phyloP scores from a whole-genome alignment of 108 stramenopile species.

The Schizochytrium sp. region DNA sequence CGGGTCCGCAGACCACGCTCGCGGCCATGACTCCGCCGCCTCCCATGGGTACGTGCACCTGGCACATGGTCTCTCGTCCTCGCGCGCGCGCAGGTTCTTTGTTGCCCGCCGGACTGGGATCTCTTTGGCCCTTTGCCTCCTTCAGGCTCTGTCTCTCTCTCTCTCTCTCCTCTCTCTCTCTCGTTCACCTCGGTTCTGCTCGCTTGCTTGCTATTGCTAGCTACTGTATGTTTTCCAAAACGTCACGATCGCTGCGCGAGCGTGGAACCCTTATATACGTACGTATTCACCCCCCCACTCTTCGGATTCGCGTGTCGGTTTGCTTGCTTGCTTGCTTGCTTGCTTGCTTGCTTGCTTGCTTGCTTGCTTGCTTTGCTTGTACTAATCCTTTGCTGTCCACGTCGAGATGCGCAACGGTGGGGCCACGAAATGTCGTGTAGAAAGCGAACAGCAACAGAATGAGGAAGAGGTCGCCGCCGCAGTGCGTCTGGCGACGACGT shows the following conservation, averaged over 20 bases:
- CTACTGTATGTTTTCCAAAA: no score
- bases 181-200: neutral
- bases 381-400: neutral
- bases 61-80: neutral
- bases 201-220: neutral
- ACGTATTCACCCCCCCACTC: neutral
- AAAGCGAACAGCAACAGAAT: neutral
- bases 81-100: neutral
- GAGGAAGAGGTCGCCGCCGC: neutral
- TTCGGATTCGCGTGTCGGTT: neutral
- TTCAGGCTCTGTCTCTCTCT: neutral
- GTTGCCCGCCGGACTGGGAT: neutral
- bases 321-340: neutral
- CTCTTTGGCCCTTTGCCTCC: no score
- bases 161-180: neutral
- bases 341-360: neutral
- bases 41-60: neutral
- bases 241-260: no score
- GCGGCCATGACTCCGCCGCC: no score
- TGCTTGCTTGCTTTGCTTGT: neutral
- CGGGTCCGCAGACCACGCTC: neutral
- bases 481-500: no score
- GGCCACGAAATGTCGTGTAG: neutral
- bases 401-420: neutral
- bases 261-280: no score